Base-by-base conservation (phyloP, 192 early-diverging fungal species). In the Backusella liffmaniae region DNA sequence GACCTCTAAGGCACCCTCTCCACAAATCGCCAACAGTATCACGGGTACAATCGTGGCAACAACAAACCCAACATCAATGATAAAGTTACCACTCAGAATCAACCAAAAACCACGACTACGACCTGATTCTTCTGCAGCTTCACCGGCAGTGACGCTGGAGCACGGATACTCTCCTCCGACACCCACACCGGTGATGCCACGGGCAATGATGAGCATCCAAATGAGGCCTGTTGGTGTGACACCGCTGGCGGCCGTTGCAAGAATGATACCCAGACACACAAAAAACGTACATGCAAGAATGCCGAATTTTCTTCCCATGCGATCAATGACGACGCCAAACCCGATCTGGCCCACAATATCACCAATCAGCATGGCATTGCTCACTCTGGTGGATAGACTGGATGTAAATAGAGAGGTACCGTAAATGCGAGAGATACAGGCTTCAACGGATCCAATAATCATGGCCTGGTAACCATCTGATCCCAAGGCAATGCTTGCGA, bases 141-240 rank as follows among this genome's bases (percentile, higher is more conserved):
- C 86, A 32, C 79, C 78, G 2, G 86, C 83, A 26, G 85, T 77
- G 15, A 83, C 81, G 39, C 85, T 84, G 3, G 83, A 86, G 53
- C 85, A 86, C 67, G 86, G 86, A 42, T 88, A 88, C 62, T 88
- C 84, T 12, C 86, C 86, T 67, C 86, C 86, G 30, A 83, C 80
- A 39, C 86, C 86, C 2, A 85, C 82, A 71, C 80, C 81, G 18
- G 69, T 77, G 8, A 82, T n/a, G 70, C 84, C 84, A 29, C 82
- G 73, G 4, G 73, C 62, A 15, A 85, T 72, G 15, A 82, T 79
- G 49, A 87, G 73, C 21, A 85, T 81, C 82, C 80, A 84, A 56
- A 84, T 82, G 18, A 84, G 39, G 0, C 84, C 83, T 39, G 77
- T 82, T n/a, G 85, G 77, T 2, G 82, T 80, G 41, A 36, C 46